These are phyloP conservation scores for Lentinula edodes DNA, from an alignment of 768 basidiomycete genomes.

Conservation along the genomic window DNA sequence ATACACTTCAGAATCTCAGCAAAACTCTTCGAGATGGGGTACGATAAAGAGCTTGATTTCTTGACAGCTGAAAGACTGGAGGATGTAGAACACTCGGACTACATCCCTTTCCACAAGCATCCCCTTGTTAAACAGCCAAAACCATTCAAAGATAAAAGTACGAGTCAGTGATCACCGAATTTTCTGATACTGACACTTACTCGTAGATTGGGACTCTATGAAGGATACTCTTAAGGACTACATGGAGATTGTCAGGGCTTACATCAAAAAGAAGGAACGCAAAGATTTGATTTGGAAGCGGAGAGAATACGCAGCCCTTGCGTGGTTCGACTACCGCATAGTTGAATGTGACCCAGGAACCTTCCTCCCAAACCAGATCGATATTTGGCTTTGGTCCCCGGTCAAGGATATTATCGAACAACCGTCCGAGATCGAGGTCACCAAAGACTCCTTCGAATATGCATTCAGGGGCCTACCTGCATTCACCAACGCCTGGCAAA, in stretches of 20 bases:
- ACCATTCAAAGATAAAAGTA: slow-evolving; percentile 8
- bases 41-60: not conserved
- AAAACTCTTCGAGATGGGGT: not conserved
- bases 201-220: not conserved
- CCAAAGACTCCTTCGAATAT: slow-evolving; percentile 6
- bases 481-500: slow-evolving; percentile 7
- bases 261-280: slow-evolving; percentile 14
- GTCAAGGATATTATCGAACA: slow-evolving; percentile 13
- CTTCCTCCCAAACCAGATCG: slow-evolving; percentile 5
- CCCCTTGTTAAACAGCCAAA: slow-evolving; percentile 9
- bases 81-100: not conserved
- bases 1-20: not conserved
- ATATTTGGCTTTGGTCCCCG: slow-evolving; percentile 4
- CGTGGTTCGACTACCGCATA: slow-evolving; percentile 19
- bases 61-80: not conserved
- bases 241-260: not conserved
- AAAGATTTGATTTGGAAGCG: slow-evolving; percentile 14
- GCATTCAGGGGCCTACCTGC: slow-evolving; percentile 7
- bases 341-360: slow-evolving; percentile 8
- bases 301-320: slow-evolving; percentile 10
- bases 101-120: slow-evolving; percentile 7
- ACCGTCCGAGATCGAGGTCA: slow-evolving; percentile 3
- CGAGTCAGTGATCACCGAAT: not conserved
- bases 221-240: not conserved
- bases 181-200: not conserved